Conservation (phyloP, 2,329 filamentous ascomycete species). For the Verticillium nonalfalfae region DNA sequence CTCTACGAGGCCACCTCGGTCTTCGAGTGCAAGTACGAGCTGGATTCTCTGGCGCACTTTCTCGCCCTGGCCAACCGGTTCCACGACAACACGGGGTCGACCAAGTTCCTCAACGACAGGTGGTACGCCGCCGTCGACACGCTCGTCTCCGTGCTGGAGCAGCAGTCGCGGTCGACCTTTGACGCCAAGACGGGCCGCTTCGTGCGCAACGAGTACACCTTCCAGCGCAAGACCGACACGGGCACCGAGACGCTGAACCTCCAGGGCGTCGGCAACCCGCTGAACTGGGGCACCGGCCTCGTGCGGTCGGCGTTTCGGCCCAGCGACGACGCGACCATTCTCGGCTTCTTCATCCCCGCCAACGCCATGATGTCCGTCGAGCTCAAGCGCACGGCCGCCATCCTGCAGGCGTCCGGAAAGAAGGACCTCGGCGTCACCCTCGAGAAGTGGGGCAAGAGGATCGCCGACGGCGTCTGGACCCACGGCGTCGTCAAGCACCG, state of each 20-base stretch:
- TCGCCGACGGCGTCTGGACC: slow-evolving; percentile 74
- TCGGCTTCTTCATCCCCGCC: slow-evolving; percentile 90
- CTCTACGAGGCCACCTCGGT: slow-evolving; percentile 77
- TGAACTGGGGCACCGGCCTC: slow-evolving; percentile 77
- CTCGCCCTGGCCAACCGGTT: slow-evolving; percentile 82
- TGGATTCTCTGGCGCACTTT: slow-evolving; percentile 92
- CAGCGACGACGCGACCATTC: slow-evolving; percentile 88
- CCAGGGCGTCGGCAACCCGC: slow-evolving; percentile 79
- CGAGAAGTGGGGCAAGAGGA: slow-evolving; percentile 51
- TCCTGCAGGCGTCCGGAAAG: slow-evolving; percentile 59
- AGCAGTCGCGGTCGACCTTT: slow-evolving; percentile 80
- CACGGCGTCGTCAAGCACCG: slow-evolving; percentile 75
- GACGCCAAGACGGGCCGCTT: slow-evolving; percentile 55
- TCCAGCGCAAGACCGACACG: slow-evolving; percentile 70
- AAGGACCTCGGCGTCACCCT: slow-evolving; percentile 45
- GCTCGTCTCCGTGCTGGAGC: slow-evolving; percentile 64
- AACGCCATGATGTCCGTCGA: slow-evolving; percentile 97
- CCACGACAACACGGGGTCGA: slow-evolving; percentile 70
- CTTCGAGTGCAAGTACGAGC: slow-evolving; percentile 98
- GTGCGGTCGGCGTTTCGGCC: slow-evolving; percentile 90
- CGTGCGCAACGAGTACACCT: slow-evolving; percentile 74
- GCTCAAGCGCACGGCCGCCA: slow-evolving; percentile 63
- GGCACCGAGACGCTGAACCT: slow-evolving; percentile 90
- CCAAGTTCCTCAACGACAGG: slow-evolving; percentile 68
- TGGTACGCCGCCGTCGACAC: slow-evolving; percentile 77